Evolutionary conservation across 2,329 filamentous ascomycete species (phyloP).

Genomic region (Neoascochyta sp.): DNA sequence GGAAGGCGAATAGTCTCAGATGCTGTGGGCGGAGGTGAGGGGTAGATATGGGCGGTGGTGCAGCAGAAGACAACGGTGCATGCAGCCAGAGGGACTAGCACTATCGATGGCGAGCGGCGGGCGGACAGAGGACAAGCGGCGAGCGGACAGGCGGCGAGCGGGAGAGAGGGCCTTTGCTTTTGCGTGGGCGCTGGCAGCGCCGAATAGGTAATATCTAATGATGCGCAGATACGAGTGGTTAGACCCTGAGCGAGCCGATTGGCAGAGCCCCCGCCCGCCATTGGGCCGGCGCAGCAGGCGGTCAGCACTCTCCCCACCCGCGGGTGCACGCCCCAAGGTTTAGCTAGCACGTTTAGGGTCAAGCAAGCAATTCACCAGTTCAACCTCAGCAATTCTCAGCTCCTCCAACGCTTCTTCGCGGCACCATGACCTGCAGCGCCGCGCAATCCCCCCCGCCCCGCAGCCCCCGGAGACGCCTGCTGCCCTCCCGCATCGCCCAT

Average conservation of each 20-base stretch:
- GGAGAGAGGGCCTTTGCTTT: constrained; percentile 9
- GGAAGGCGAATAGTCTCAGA: constrained; percentile 12
- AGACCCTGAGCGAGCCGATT: constrained; percentile 7
- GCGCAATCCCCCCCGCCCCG: constrained; percentile 6
- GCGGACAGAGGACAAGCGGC: too few relatives aligned
- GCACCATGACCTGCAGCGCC: too few relatives aligned
- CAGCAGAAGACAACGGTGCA: constrained; percentile 10
- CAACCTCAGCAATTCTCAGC: too few relatives aligned
- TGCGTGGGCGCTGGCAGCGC: constrained; percentile 8
- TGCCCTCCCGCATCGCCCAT: constrained; percentile 6
- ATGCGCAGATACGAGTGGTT: constrained; percentile 9
- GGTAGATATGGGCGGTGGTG: constrained; percentile 12
- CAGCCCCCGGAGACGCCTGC: constrained; percentile 12
- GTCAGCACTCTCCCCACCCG: too few relatives aligned
- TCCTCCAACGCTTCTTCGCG: too few relatives aligned
- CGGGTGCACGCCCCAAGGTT: too few relatives aligned
- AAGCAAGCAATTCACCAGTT: too few relatives aligned
- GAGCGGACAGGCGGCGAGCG: constrained; percentile 12
- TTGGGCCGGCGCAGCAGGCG: too few relatives aligned
- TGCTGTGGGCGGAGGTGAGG: constrained; percentile 13
- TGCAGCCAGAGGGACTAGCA: constrained; percentile 14
- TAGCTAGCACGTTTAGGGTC: too few relatives aligned
- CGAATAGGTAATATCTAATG: too few relatives aligned
- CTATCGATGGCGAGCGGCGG: constrained; percentile 12
- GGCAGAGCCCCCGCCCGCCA: too few relatives aligned